These are phyloP conservation scores for Botryotinia narcissicola DNA, from an alignment of 2,329 filamentous ascomycete species.

Conservation along the genomic window DNA sequence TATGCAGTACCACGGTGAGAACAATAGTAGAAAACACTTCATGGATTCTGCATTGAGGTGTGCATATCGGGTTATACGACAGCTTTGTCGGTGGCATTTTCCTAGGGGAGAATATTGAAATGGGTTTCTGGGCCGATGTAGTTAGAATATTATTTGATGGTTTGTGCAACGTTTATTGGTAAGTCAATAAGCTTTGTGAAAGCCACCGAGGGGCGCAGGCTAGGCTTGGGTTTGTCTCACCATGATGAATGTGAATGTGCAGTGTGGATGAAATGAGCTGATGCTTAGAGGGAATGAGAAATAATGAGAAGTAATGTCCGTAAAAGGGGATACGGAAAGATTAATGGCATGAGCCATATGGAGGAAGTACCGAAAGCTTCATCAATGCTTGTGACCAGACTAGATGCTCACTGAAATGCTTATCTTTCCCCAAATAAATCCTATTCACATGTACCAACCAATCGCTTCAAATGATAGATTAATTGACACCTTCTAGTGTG, in stretches of 20 bases:
- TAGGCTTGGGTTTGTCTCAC: background rate
- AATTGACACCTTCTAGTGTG: conserved; percentile 8
- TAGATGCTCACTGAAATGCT: background rate
- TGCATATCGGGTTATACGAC: conserved; percentile 19
- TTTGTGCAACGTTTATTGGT: background rate
- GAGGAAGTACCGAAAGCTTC: background rate
- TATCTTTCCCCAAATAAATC: background rate
- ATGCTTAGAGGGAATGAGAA: background rate
- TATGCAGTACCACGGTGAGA: conserved; percentile 16
- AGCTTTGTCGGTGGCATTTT: conserved; percentile 13
- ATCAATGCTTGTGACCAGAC: background rate
- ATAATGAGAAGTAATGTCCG: background rate
- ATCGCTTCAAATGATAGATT: background rate
- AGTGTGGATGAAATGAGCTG: background rate
- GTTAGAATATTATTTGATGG: background rate
- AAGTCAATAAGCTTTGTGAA: conserved; percentile 1
- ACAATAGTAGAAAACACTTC: conserved; percentile 2
- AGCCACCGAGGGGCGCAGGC: background rate
- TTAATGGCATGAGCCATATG: background rate
- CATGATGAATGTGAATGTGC: background rate
- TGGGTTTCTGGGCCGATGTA: conserved; percentile 5
- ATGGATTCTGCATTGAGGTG: conserved; percentile 12
- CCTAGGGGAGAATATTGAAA: conserved; percentile 6
- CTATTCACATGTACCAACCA: background rate
- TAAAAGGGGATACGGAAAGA: background rate